Evolutionary conservation across 495 filamentous ascomycete species (phyloP).

Genomic region (Annulohypoxylon stygium): DNA sequence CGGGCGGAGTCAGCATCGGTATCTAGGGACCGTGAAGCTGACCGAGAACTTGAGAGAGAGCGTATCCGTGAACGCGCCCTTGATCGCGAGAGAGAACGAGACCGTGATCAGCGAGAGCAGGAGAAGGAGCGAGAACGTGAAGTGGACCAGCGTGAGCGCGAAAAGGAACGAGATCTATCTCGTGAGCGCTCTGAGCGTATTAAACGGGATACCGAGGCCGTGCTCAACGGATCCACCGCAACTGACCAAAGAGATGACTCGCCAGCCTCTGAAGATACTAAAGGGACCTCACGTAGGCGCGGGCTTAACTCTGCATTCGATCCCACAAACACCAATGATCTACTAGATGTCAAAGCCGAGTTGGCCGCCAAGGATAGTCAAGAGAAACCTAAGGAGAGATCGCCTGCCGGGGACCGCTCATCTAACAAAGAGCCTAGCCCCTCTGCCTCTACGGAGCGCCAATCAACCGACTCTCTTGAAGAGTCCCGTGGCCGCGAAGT

Average conservation of each 20-base stretch:
- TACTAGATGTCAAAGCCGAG: conserved; percentile 63
- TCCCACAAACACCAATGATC: conserved; percentile 62
- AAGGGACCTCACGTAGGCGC: conserved; percentile 49
- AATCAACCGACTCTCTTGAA: conserved; percentile 48
- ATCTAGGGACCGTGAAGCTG: conserved; percentile 54
- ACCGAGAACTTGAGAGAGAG: conserved; percentile 54
- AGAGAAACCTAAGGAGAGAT: conserved; percentile 44
- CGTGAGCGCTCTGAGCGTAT: conserved; percentile 42
- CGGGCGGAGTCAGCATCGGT: conserved; percentile 37
- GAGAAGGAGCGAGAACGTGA: conserved; percentile 27
- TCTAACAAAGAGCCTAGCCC: conserved; percentile 41
- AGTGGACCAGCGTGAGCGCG: conserved; percentile 27
- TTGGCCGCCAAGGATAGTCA: conserved; percentile 56
- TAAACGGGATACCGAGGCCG: conserved; percentile 48
- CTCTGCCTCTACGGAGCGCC: conserved; percentile 43
- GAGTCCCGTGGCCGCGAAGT: conserved; percentile 58
- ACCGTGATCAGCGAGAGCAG: conserved; percentile 35
- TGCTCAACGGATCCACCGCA: conserved; percentile 44
- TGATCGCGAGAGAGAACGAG: conserved; percentile 49
- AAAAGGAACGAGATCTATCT: conserved; percentile 32
- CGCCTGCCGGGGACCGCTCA: conserved; percentile 43
- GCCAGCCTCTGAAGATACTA: conserved; percentile 37
- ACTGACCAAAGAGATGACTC: conserved; percentile 43
- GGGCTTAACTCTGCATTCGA: conserved; percentile 59
- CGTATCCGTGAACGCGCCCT: conserved; percentile 53